Conservation (phyloP, 2,329 filamentous ascomycete genomes). For the Botrytis byssoidea region DNA sequence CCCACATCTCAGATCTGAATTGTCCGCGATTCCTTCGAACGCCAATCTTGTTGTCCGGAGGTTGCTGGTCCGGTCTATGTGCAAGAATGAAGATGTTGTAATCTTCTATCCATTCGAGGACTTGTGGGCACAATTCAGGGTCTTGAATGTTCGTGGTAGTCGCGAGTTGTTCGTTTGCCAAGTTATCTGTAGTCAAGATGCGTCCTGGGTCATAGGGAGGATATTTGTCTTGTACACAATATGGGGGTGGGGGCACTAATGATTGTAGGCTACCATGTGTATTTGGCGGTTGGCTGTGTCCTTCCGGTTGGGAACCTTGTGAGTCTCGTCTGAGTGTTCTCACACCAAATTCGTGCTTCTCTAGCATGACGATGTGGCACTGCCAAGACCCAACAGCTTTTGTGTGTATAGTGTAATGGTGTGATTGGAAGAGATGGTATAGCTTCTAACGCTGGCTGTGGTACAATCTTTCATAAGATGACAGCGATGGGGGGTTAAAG, state of each 20-base stretch:
- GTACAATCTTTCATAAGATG: neutral
- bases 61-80: neutral
- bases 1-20: neutral
- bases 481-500: neutral
- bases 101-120: neutral
- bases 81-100: neutral
- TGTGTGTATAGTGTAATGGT: neutral
- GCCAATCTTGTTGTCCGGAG: too few relatives aligned
- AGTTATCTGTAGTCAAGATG: neutral
- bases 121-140: neutral
- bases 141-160: too few relatives aligned
- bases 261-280: neutral
- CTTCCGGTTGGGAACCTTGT: neutral
- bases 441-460: neutral
- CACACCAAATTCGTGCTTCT: conserved; percentile 8
- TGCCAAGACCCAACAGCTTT: too few relatives aligned
- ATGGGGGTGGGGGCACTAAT: neutral
- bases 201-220: neutral
- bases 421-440: neutral
- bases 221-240: neutral
- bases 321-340: neutral
- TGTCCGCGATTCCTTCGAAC: neutral
- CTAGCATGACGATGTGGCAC: neutral
- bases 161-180: neutral
- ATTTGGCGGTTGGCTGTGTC: neutral